Base-by-base conservation (phyloP, 768 basidiomycete genomes). In the Auricularia heimuer region DNA sequence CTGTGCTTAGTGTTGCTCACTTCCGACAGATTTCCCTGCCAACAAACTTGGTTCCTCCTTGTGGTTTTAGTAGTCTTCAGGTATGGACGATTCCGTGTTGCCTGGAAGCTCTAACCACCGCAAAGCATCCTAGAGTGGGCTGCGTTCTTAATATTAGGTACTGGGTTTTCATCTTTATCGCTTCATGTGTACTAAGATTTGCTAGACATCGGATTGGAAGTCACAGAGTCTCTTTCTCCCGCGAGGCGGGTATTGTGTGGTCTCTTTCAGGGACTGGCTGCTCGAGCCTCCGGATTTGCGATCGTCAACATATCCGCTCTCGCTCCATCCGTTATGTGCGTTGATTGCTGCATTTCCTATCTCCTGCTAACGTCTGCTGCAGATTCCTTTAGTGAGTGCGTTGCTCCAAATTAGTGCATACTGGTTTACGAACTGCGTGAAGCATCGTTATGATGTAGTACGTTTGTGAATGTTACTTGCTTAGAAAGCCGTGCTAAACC, bases 41-140 rank as follows among this genome's bases (percentile, higher is more conserved):
- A 94, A 70, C 94, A 97, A 72, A 97, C 94, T 2, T 94, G 93
- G 92, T 90, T 96, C 69, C 82, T 97, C 4, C 66, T 92, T 1
- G 82, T 83, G 0, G 73, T 95, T 24, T 79, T 97, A 33, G 45
- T 89, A 3, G 67, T 77, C 0, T 76, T 96, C 42, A 92, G 85
- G 93, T 94, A 70, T 62, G 86, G 71, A 18, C 63, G 42, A 29
- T 42, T 29, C 14, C 47, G 10, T 65, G 35, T 54, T 45, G 24
- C 29, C 29, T 29, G 29, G 29, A 60, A 33, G 6, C 24, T n/a
- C 56, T 60, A 35, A 60, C 56, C 12, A 14, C 11, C 34, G 8
- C 29, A 34, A 12, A 60, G 56, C 29, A 8, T 60, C 14, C 56
- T 60, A 12, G 95, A 98, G 77, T 98, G 92, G 88, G 81, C 94